Base-by-base conservation (phyloP, 208 protist genomes). In the Strigomonas culicis region DNA sequence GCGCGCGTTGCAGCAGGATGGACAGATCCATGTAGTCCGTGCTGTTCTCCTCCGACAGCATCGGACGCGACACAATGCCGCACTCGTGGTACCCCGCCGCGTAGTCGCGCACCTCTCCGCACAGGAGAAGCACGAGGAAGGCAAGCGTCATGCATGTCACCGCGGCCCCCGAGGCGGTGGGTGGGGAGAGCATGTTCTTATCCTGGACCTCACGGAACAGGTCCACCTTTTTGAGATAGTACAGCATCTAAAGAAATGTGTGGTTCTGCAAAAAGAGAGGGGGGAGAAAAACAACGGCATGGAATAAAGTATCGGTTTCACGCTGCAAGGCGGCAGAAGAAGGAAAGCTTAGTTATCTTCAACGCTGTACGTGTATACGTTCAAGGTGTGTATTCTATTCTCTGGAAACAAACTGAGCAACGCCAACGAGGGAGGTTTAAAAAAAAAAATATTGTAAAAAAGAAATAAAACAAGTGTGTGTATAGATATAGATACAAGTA, bases 151-250 rank as follows among this genome's bases (percentile, higher is more conserved):
- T 47, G 1, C 72, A 55, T 27, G 60, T 76, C 17, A 66, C 52
- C 4, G 46, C 63, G 19, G 62, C 68, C 7, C 75, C 75, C 31
- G 72, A 51, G 13, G 53, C 21, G 6, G 66, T 81, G 44, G 70
- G 57, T 1, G 71, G 66, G 0, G 66, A 68, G 22, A 81, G 67
- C 39, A 74, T 70, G 25, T 63, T 74, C 19, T 36, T 67, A 47
- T 81, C 75, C 67, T 77, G 75, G 31, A 81, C 63, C 15, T 72
- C 67, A 22, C 75, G 70, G 55, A 81, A 81, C 28, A 81, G 53
- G 31, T 81, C 75, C 30, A 74, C 63, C 44, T 65, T 61, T 58
- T 66, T 64, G 0, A 79, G 31, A 36, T 59, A 59, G 19, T 59
- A 11, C 1, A 51, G 39, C 39, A 44, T 44, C n/a, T n/a, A n/a